These are phyloP conservation scores for Waltergamsia citrina DNA, from an alignment of 2,329 filamentous ascomycete genomes.

Conservation along the genomic window DNA sequence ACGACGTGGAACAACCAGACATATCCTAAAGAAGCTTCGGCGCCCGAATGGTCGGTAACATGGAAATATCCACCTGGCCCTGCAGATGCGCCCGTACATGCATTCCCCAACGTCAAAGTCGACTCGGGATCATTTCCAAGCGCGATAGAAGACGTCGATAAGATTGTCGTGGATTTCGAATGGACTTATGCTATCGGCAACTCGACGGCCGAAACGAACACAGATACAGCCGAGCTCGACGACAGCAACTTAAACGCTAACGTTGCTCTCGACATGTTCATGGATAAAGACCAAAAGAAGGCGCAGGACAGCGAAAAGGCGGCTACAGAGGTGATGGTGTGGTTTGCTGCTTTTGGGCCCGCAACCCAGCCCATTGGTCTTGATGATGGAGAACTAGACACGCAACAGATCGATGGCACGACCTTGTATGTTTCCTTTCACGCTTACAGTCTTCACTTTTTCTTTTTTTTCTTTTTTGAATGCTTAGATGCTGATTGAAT, in stretches of 20 bases:
- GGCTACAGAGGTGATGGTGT: constrained; percentile 46
- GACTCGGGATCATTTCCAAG: constrained; percentile 32
- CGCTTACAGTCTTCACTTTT: not conserved
- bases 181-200: constrained; percentile 43
- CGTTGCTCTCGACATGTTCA: constrained; percentile 50
- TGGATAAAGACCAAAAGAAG: constrained; percentile 32
- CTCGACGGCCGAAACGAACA: constrained; percentile 18
- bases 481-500: constrained; percentile 4
- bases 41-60: constrained; percentile 40
- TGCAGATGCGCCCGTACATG: constrained; percentile 37
- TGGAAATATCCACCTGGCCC: constrained; percentile 39
- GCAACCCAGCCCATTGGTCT: constrained; percentile 38
- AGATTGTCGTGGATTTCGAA: constrained; percentile 32
- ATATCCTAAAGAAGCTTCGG: constrained; percentile 33
- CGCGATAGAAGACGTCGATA: constrained; percentile 23
- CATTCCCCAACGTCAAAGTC: constrained; percentile 43
- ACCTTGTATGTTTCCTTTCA: constrained; percentile 25
- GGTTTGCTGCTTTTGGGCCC: constrained; percentile 37
- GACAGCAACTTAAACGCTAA: constrained; percentile 36
- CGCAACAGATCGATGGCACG: constrained; percentile 26
- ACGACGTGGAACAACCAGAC: constrained; percentile 39
- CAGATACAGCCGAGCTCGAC: constrained; percentile 21
- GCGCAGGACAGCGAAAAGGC: constrained; percentile 30
- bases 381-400: constrained; percentile 18
- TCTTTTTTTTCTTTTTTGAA: not conserved